phyloP scores from a whole-genome alignment of 306 rosid species.

The Gastrolobium bilobum region DNA sequence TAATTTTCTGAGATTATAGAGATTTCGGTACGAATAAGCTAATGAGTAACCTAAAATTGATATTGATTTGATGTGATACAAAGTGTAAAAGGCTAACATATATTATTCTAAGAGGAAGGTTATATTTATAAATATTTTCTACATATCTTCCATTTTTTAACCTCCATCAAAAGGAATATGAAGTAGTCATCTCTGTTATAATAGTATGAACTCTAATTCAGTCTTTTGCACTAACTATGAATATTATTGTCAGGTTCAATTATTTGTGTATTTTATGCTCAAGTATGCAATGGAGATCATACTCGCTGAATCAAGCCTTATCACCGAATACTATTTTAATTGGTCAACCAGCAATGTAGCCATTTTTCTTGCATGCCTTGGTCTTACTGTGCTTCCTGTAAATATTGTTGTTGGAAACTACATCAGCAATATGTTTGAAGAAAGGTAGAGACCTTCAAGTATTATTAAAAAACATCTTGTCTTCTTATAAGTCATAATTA shows the following conservation, averaged over 20 bases:
- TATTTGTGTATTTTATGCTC: slow-evolving; percentile 85
- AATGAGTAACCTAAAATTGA: background rate
- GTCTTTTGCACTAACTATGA: slow-evolving; percentile 40
- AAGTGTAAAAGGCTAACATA: background rate
- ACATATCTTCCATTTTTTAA: background rate
- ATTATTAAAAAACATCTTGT: background rate
- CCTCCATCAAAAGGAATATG: slow-evolving; percentile 1
- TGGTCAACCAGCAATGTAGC: slow-evolving; percentile 95
- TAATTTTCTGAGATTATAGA: background rate
- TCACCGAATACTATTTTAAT: slow-evolving; percentile 80
- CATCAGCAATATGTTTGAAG: slow-evolving; percentile 94
- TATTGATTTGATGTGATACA: background rate
- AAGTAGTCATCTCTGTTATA: background rate
- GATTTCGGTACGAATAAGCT: background rate
- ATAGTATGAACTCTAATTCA: slow-evolving; percentile 32
- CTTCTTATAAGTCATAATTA: background rate
- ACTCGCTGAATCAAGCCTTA: slow-evolving; percentile 97
- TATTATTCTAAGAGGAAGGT: background rate
- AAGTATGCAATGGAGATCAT: slow-evolving; percentile 87
- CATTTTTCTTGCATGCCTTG: slow-evolving; percentile 88
- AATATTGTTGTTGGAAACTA: slow-evolving; percentile 84
- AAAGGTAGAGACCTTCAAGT: slow-evolving; percentile 66
- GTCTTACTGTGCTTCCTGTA: slow-evolving; percentile 95
- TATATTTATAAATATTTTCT: background rate
- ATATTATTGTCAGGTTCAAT: slow-evolving; percentile 71